These are phyloP conservation scores for Tetrastigma voinierianum DNA, from an alignment of 164 flowering plant genomes.

Conservation along the genomic window DNA sequence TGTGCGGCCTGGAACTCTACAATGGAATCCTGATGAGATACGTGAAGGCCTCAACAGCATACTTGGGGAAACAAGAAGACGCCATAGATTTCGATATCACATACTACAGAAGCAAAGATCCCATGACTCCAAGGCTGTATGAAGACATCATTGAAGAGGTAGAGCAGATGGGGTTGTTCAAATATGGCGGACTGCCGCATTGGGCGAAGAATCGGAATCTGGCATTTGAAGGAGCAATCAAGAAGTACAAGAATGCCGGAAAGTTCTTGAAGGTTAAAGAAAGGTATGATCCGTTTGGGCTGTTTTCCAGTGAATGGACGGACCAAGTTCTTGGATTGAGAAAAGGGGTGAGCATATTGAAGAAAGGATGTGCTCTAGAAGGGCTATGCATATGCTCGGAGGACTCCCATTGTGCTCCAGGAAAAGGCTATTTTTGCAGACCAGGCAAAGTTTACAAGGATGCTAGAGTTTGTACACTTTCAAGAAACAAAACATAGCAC, in stretches of 20 bases:
- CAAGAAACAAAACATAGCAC: not conserved
- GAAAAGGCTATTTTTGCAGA: conserved; percentile 56
- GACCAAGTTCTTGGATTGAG: conserved; percentile 69
- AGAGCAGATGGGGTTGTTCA: conserved; percentile 68
- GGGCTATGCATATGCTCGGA: conserved; percentile 74
- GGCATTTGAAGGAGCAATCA: conserved; percentile 54
- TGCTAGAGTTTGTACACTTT: conserved; percentile 63
- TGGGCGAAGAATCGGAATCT: conserved; percentile 85
- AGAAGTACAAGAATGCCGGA: conserved; percentile 35
- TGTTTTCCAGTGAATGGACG: conserved; percentile 79
- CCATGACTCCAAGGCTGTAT: conserved; percentile 49
- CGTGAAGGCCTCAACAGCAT: conserved; percentile 60
- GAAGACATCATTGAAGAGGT: conserved; percentile 69
- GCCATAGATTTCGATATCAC: conserved; percentile 69
- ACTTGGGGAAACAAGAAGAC: conserved; percentile 71
- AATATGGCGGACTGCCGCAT: conserved; percentile 66
- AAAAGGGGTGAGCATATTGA: conserved; percentile 30
- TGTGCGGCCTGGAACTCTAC: conserved; percentile 67
- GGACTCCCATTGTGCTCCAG: conserved; percentile 69
- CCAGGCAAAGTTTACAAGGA: conserved; percentile 57
- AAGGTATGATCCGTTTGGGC: conserved; percentile 53
- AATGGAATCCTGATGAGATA: conserved; percentile 80
- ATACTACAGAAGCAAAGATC: conserved; percentile 59
- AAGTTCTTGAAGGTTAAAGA: conserved; percentile 58
- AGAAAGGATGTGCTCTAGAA: conserved; percentile 75